These are phyloP conservation scores for Trichoderma sp. DNA, from an alignment of 2,329 filamentous ascomycete species.

Conservation along the genomic window DNA sequence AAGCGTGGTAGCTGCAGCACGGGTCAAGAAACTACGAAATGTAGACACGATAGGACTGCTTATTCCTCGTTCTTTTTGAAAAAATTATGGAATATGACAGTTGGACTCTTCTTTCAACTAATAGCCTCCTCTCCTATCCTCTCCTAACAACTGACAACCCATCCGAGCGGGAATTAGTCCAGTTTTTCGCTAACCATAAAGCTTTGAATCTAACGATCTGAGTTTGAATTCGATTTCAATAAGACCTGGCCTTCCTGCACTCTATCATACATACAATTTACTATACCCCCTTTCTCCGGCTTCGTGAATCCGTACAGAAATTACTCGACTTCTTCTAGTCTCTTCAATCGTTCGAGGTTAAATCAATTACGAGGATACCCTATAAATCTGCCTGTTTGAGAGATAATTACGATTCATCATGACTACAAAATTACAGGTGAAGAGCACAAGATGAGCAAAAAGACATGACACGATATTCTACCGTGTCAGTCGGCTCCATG, in stretches of 20 bases:
- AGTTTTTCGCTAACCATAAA: neutral
- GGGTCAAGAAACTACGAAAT: too few species aligned
- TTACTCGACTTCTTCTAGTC: neutral
- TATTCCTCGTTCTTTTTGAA: too few species aligned
- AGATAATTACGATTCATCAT: neutral
- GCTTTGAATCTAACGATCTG: neutral
- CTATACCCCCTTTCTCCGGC: neutral
- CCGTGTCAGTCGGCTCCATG: neutral
- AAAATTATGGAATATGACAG: neutral
- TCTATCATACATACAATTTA: neutral
- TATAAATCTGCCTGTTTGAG: neutral
- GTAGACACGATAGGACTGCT: neutral
- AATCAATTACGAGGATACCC: neutral
- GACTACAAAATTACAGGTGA: neutral
- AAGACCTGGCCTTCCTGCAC: too few species aligned
- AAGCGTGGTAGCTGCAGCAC: too few species aligned
- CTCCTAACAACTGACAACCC: neutral
- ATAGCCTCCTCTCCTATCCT: neutral
- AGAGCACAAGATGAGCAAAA: neutral
- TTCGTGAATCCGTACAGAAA: neutral
- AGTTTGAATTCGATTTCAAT: neutral
- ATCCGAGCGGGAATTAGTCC: neutral
- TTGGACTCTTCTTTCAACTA: neutral
- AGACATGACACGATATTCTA: neutral
- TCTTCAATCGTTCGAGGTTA: neutral